Conservation (phyloP, 2,329 filamentous ascomycete genomes). For the Penicillium griseofulvum region DNA sequence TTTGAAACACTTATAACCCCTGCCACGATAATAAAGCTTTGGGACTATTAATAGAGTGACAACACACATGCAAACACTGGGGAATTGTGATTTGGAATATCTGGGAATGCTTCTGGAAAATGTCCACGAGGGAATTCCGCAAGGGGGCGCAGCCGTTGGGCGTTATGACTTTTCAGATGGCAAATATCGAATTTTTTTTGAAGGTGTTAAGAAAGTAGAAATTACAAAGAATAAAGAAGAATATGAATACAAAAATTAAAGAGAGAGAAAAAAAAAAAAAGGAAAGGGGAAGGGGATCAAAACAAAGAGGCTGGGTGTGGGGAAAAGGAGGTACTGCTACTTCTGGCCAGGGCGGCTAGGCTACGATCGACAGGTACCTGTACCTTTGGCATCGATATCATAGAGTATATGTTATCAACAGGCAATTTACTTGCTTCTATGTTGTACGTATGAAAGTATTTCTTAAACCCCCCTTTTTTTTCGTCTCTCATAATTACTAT, state of each 20-base stretch:
- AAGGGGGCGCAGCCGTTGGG: slow-evolving; percentile 7
- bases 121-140: slow-evolving; percentile 7
- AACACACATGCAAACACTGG: not conserved
- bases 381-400: not conserved
- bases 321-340: slow-evolving; percentile 11
- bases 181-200: not conserved
- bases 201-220: not conserved
- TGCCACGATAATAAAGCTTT: slow-evolving; percentile 13
- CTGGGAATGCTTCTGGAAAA: slow-evolving; percentile 18
- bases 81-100: not conserved
- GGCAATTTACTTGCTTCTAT: not conserved
- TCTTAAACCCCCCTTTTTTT: not conserved
- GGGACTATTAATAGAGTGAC: slow-evolving; percentile 1
- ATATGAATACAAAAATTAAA: not conserved
- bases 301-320: slow-evolving; percentile 19
- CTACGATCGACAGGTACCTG: slow-evolving; percentile 7
- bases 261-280: not conserved
- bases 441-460: not conserved
- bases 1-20: slow-evolving; percentile 20
- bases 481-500: slow-evolving; percentile 5
- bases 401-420: not conserved
- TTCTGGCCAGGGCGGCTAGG: not conserved
- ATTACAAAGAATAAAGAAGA: not conserved
- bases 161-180: not conserved
- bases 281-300: not conserved